Evolutionary conservation across 169 alveolate species (phyloP).

Genomic region (Plasmodium chabaudi): DNA sequence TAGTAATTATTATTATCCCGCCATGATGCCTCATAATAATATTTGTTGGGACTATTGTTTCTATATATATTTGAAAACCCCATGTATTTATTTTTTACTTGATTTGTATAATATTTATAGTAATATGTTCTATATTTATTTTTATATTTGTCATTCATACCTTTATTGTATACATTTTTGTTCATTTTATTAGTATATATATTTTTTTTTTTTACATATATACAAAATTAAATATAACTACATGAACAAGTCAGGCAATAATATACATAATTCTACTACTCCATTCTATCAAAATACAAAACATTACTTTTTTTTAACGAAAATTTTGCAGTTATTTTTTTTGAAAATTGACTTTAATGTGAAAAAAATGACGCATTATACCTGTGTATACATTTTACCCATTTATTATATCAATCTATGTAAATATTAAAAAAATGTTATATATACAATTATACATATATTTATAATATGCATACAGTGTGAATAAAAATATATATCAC

Average conservation of each 20-base stretch:
- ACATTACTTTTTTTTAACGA: too few species aligned
- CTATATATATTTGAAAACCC: slow-evolving; percentile 32
- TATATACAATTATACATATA: too few species aligned
- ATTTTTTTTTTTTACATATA: neutral
- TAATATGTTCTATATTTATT: slow-evolving; percentile 43
- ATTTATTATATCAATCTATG: too few species aligned
- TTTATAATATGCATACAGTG: too few species aligned
- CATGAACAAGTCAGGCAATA: neutral
- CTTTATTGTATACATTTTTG: slow-evolving; percentile 20
- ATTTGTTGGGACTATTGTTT: slow-evolving; percentile 42
- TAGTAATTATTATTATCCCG: slow-evolving; percentile 6
- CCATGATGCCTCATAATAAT: slow-evolving; percentile 19
- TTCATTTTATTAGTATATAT: slow-evolving; percentile 6
- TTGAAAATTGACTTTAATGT: too few species aligned
- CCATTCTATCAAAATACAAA: too few species aligned
- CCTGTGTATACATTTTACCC: too few species aligned
- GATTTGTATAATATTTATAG: slow-evolving; percentile 46
- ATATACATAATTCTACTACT: too few species aligned
- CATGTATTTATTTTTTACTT: slow-evolving; percentile 52
- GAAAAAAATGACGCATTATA: too few species aligned
- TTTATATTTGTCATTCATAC: slow-evolving; percentile 25
- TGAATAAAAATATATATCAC: neutral
- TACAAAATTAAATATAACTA: slow-evolving; percentile 10
- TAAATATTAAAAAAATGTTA: too few species aligned
- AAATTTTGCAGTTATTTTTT: too few species aligned